Base-by-base conservation (phyloP, 2,329 filamentous ascomycete species). In the Hypoxylon sp. region DNA sequence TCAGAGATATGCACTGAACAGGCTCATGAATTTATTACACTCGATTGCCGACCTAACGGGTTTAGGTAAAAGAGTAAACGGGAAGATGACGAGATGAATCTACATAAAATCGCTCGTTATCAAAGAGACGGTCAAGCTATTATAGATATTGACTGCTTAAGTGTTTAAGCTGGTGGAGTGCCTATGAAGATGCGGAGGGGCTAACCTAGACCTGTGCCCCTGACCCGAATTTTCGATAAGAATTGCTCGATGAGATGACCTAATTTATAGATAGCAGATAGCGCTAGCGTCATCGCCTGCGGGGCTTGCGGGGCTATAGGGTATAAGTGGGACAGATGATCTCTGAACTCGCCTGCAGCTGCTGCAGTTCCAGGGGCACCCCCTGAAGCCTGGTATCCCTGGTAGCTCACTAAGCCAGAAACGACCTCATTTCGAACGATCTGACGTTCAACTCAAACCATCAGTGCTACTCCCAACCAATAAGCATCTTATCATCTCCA, bases 171-270 rank as follows among this genome's bases (percentile, higher is more conserved):
- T 48, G 11, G 43, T 44, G 34, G 51, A 51, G 28, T n/a, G 28
- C 44, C 51, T 20, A 34, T 34, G 15, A 13, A 34, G 13, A 34
- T 34, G 3, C 26, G 39, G 37, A 37, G 43, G 43, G 34, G 41
- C 17, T 13, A n/a, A n/a, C n/a, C n/a, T n/a, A 50, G 44, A 44
- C 11, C 26, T 34, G 15, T 13, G 32, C 10, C 32, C 32, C 30
- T 32, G 2, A 13, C 1, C 3, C 10, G 44, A 26, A 46, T 64
- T 60, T 43, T 50, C 30, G 11, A 44, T 70, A 71, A 71, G 65
- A 59, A 70, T 73, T 73, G 71, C 70, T 74, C 70, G 72, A 74
- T 74, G 71, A 65, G 66, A 74, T 74, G 69, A 68, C 58, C 62
- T 74, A 74, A 74, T 71, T 59, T 55, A 46, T 53, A 67, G 51